Evolutionary conservation across 805 yeast species (phyloP).

Genomic region (Hanseniaspora thailandica): DNA sequence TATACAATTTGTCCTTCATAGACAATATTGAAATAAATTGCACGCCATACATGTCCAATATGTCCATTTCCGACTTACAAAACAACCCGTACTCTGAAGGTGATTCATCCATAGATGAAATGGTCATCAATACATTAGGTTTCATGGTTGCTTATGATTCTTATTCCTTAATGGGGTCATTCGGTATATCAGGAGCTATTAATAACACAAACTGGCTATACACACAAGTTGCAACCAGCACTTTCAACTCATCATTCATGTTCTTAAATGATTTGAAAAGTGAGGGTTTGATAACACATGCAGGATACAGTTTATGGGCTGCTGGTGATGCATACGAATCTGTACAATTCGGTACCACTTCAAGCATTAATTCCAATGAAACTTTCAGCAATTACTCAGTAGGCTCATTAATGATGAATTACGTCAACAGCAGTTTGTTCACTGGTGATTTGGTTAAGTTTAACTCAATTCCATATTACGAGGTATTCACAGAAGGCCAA

Average conservation of each 20-base stretch:
- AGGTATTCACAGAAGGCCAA: conserved; percentile 17
- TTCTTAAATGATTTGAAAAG: conserved; percentile 30
- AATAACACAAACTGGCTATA: conserved; percentile 18
- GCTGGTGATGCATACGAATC: conserved; percentile 22
- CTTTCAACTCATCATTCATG: conserved; percentile 21
- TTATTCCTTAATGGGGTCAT: conserved; percentile 32
- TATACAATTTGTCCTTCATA: conserved; percentile 20
- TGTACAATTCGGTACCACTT: neutral
- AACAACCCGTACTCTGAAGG: neutral
- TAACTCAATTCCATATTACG: conserved; percentile 37
- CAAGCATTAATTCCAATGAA: neutral
- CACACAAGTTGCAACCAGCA: conserved; percentile 16
- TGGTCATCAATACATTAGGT: conserved; percentile 17
- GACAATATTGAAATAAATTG: conserved; percentile 23
- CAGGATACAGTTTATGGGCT: conserved; percentile 37
- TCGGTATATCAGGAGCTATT: conserved; percentile 35
- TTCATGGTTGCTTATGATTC: conserved; percentile 34
- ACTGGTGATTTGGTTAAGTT: conserved; percentile 39
- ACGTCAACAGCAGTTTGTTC: conserved; percentile 23
- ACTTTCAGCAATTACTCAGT: conserved; percentile 9
- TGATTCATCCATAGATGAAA: neutral
- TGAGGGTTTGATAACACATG: conserved; percentile 27
- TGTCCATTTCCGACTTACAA: conserved; percentile 16
- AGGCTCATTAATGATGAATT: conserved; percentile 3
- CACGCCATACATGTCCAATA: conserved; percentile 21